These are phyloP conservation scores for Rutstroemia sp. DNA, from an alignment of 2,329 filamentous ascomycete species.

Conservation along the genomic window DNA sequence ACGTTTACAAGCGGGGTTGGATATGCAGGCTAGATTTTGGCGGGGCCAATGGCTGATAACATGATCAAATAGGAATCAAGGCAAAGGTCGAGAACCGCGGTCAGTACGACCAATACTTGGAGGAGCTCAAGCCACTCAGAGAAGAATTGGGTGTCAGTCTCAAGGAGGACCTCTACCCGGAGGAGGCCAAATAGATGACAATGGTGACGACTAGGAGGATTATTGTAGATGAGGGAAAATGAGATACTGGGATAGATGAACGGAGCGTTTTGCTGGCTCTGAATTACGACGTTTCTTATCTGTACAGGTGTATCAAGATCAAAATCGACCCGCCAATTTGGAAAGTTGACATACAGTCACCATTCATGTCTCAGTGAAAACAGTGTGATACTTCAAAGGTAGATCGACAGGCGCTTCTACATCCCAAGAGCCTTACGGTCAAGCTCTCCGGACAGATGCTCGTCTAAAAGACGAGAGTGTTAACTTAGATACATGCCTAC, in stretches of 20 bases:
- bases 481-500: too few species aligned
- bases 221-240: conserved; percentile 20
- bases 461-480: too few species aligned
- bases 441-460: too few species aligned
- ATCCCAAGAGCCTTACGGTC: too few species aligned
- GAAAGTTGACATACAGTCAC: not conserved
- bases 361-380: not conserved
- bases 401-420: too few species aligned
- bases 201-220: conserved; percentile 13
- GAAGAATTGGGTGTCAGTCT: conserved; percentile 88
- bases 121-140: conserved; percentile 84
- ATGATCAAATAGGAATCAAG: conserved; percentile 69
- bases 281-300: conserved; percentile 23
- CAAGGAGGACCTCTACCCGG: conserved; percentile 89
- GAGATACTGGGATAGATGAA: conserved; percentile 16
- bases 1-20: conserved; percentile 44
- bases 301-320: conserved; percentile 31
- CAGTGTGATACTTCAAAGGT: too few species aligned
- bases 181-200: conserved; percentile 36
- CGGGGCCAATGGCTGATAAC: conserved; percentile 55
- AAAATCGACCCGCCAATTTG: conserved; percentile 21
- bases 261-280: conserved; percentile 15
- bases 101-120: conserved; percentile 94
- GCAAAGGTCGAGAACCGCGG: conserved; percentile 98
- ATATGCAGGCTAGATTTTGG: conserved; percentile 96